A percentile compares a stretch with the other conserved stretches of the same genome.
These are phyloP conservation scores for Calonectria pseudoturangicola DNA, from an alignment of 2,329 filamentous ascomycete species.

Conservation along the genomic window DNA sequence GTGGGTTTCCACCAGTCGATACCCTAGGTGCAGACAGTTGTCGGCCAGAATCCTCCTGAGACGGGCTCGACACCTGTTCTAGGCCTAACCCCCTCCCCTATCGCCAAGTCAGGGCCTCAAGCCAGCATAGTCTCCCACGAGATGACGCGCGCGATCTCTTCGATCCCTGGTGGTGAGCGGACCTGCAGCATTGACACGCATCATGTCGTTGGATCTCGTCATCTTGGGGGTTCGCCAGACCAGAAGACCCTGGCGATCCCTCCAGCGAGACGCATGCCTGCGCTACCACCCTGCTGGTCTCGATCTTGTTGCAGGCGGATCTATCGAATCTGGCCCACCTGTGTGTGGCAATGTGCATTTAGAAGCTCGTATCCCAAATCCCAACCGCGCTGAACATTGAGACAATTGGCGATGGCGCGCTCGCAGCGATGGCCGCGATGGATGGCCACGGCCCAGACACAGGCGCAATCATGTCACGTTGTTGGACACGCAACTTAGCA, in stretches of 20 bases:
- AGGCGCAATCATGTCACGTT: constrained; percentile 37
- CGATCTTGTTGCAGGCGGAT: constrained; percentile 46
- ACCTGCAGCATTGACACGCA: constrained; percentile 55
- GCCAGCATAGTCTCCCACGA: constrained; percentile 27
- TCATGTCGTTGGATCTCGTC: constrained; percentile 47
- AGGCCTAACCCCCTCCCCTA: constrained; percentile 27
- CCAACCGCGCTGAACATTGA: constrained; percentile 17
- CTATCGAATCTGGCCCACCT: constrained; percentile 38
- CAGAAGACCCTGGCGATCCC: constrained; percentile 54
- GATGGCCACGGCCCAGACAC: constrained; percentile 22
- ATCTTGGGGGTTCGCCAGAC: constrained; percentile 44
- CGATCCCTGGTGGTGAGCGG: constrained; percentile 39
- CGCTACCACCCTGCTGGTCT: constrained; percentile 46
- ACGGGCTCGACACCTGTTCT: constrained; percentile 19
- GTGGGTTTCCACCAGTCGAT: constrained; percentile 23
- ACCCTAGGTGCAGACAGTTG: constrained; percentile 20
- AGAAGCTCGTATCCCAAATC: constrained; percentile 44
- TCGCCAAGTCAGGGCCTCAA: constrained; percentile 29
- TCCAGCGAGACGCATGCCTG: constrained; percentile 39
- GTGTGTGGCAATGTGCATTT: constrained; percentile 31
- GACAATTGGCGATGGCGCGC: constrained; percentile 13
- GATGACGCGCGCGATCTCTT: constrained; percentile 35
- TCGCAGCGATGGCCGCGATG: background rate
- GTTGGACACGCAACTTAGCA: constrained; percentile 40
- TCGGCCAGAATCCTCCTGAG: constrained; percentile 18